Base-by-base conservation (phyloP, 2,329 filamentous ascomycete species). In the Cadophora gregata region DNA sequence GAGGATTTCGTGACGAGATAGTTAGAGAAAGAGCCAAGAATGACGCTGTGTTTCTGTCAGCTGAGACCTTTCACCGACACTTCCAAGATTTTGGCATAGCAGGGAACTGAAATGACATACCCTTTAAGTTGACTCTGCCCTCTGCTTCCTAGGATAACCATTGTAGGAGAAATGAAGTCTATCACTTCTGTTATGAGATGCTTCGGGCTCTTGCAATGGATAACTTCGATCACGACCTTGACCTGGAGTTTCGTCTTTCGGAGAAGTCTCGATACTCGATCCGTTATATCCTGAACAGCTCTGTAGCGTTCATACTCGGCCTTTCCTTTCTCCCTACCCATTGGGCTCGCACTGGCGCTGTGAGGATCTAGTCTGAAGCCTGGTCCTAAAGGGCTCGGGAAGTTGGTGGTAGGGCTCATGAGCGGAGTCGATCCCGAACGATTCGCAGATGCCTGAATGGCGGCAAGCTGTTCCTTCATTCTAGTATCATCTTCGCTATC, bases 151-250 rank as follows among this genome's bases (percentile, higher is more conserved):
- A 98, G 87, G 72, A 99, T 93, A 24, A 97, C 95, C 67, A 99
- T 83, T 1, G 95, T 98, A 4, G 96, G 96, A 71, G 91, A 92
- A 62, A 98, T 86, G 70, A 93, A 87, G 78, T 99, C 96, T 79
- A 99, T 98, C 81, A 97, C 93, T 82, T 98, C 96, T 0, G 93
- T 97, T 70, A 99, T 93, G 82, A 98, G 86, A 78, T 97, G 94
- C 78, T 96, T 95, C 4, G 96, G 93, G 75, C 92, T 97, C 84
- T 97, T 98, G 89, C 96, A 98, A 80, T 98, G 96, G 72, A 99
- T 90, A 31, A 98, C 95, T 80, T 99, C 96, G 38, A 99, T 90
- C 60, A 97, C 93, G 58, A 97, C 92, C 66, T 93, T 89, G 59
- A 97, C 94, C 78, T 99, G 95, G 66, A 99, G 83, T 70, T 92